Conservation (phyloP, 2,329 filamentous ascomycete species). For the Ophiostoma montium region DNA sequence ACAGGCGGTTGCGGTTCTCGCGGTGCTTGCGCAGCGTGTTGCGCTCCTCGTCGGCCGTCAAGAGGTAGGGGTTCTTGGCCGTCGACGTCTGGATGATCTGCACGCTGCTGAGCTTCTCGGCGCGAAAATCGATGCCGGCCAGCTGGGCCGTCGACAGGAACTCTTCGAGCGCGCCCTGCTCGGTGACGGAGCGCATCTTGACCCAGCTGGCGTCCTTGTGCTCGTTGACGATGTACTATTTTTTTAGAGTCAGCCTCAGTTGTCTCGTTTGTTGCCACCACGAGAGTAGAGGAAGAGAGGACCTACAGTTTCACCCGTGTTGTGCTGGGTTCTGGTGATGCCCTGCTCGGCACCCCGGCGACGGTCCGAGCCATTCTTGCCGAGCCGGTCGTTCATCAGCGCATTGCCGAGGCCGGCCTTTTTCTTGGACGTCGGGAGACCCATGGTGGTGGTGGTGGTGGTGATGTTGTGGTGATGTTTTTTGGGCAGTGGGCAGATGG, state of each 20-base stretch:
- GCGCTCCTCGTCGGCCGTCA: slow-evolving; percentile 74
- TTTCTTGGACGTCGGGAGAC: slow-evolving; percentile 81
- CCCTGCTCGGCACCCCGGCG: slow-evolving; percentile 44
- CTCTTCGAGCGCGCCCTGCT: slow-evolving; percentile 92
- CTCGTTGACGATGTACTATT: slow-evolving; percentile 75
- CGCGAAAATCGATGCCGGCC: slow-evolving; percentile 96
- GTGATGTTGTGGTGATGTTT: not conserved
- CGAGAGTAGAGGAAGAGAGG: no score
- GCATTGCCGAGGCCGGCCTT: slow-evolving; percentile 88
- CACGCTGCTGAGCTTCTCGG: slow-evolving; percentile 97
- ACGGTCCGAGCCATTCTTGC: slow-evolving; percentile 75
- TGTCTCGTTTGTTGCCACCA: no score
- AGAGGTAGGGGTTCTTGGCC: slow-evolving; percentile 85
- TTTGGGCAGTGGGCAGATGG: no score
- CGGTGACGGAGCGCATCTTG: slow-evolving; percentile 97
- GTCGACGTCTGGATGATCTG: slow-evolving; percentile 89
- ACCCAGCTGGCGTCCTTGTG: slow-evolving; percentile 89
- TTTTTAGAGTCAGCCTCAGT: no score
- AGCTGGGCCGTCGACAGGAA: slow-evolving; percentile 92
- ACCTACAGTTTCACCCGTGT: slow-evolving; percentile 59
- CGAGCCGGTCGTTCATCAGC: slow-evolving; percentile 97
- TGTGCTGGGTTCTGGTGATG: slow-evolving; percentile 56
- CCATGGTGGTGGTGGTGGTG: slow-evolving; percentile 27
- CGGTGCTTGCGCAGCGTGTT: slow-evolving; percentile 67
- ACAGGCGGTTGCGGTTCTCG: slow-evolving; percentile 63